A percentile compares a stretch with the other conserved stretches of the same genome.
Conservation (phyloP, 2,329 filamentous ascomycete genomes). For the Clathrospora elynae region DNA sequence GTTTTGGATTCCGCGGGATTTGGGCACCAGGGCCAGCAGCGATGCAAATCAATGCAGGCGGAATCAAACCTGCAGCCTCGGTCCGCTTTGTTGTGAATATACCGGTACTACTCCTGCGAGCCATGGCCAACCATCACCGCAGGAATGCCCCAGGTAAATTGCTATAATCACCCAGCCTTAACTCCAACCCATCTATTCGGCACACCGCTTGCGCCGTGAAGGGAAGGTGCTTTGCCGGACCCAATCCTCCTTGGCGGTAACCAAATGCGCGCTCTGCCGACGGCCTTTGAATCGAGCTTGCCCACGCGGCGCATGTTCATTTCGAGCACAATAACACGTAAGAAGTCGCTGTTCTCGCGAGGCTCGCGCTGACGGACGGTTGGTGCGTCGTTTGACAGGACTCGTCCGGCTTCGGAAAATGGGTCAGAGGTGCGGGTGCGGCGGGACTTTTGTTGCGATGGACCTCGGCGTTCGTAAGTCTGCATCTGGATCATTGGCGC, state of each 20-base stretch:
- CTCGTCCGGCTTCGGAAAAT: conserved; percentile 52
- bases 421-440: conserved; percentile 41
- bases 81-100: conserved; percentile 9
- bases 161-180: conserved; percentile 22
- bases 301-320: conserved; percentile 70
- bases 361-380: conserved; percentile 64
- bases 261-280: conserved; percentile 64
- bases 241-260: conserved; percentile 60
- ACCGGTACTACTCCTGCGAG: conserved; percentile 14
- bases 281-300: conserved; percentile 62
- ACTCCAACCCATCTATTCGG: conserved; percentile 46
- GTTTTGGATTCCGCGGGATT: conserved; percentile 1
- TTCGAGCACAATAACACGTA: conserved; percentile 67
- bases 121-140: conserved; percentile 25
- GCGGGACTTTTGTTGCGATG: conserved; percentile 35
- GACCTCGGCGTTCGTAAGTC: conserved; percentile 58
- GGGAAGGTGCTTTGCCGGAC: conserved; percentile 33
- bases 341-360: conserved; percentile 67
- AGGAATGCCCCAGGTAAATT: conserved; percentile 14
- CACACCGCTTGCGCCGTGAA: conserved; percentile 34
- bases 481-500: conserved; percentile 67
- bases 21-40: no score
- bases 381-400: conserved; percentile 47
- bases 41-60: background rate
- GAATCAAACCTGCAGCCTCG: conserved; percentile 11